Conservation (phyloP, 1,284 basidiomycete species). For the Takashimella koratensis region DNA sequence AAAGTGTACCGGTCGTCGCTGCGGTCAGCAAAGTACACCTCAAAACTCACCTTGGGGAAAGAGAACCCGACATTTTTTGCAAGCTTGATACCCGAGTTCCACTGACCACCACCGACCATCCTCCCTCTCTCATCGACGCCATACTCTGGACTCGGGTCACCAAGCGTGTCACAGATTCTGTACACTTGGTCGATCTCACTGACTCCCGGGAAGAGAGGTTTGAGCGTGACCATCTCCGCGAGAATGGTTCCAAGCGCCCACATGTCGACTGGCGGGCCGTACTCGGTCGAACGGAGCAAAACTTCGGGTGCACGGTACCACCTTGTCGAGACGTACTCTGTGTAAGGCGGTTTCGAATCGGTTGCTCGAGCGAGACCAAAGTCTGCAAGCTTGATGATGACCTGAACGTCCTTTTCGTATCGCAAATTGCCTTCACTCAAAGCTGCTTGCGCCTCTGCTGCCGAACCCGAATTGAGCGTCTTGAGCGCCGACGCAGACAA, state of each 20-base stretch:
- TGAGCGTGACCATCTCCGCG: constrained; percentile 91
- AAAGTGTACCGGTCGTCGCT: constrained; percentile 75
- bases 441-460: constrained; percentile 9
- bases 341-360: constrained; percentile 84
- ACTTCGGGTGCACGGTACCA: constrained; percentile 99
- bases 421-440: constrained; percentile 13
- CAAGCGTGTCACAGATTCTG: constrained; percentile 83
- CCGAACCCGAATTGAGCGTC: constrained; percentile 31
- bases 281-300: constrained; percentile 81
- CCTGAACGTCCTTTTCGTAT: constrained; percentile 87
- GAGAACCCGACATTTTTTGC: constrained; percentile 80
- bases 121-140: constrained; percentile 69
- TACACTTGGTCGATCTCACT: constrained; percentile 91
- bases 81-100: constrained; percentile 80
- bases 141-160: constrained; percentile 84
- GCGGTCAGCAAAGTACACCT: constrained; percentile 11
- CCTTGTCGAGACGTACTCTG: constrained; percentile 96
- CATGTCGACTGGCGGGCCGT: constrained; percentile 96
- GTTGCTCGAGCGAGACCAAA: constrained; percentile 96
- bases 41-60: constrained; percentile 70
- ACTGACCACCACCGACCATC: constrained; percentile 78
- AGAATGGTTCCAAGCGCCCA: constrained; percentile 99
- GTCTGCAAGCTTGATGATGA: constrained; percentile 97
- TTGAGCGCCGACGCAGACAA: constrained; percentile 54
- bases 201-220: constrained; percentile 96